Evolutionary conservation across 176 grass and related monocot genomes (phyloP).

Genomic region (Oryza longistaminata): DNA sequence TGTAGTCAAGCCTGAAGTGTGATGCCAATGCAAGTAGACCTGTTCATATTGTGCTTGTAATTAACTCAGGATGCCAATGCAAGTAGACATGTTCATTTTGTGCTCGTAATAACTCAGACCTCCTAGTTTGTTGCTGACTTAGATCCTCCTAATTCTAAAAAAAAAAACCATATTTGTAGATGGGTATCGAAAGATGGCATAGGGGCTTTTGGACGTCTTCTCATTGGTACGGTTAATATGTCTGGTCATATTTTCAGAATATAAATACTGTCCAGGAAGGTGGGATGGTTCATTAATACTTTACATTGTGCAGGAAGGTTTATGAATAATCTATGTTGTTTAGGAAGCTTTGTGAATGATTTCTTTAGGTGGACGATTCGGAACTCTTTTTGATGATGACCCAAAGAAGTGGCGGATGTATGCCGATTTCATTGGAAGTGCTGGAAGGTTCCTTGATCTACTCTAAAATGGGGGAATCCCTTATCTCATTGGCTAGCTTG

Average conservation of each 20-base stretch:
- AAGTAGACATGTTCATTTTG: constrained; percentile 1
- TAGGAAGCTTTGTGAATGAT: constrained; percentile 26
- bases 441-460: constrained; percentile 67
- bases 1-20: neutral
- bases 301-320: neutral
- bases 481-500: too few species aligned
- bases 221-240: constrained; percentile 68
- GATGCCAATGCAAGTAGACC: neutral
- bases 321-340: neutral
- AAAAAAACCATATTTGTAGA: constrained; percentile 43
- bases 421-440: constrained; percentile 94
- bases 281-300: constrained; percentile 17
- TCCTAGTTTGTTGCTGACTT: constrained; percentile 17
- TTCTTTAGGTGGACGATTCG: constrained; percentile 78
- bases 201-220: constrained; percentile 80
- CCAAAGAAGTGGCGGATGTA: constrained; percentile 99
- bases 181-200: constrained; percentile 98
- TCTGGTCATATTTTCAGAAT: constrained; percentile 11
- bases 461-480: neutral
- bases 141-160: neutral
- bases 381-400: constrained; percentile 90
- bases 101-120: neutral
- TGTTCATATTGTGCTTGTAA: constrained; percentile 3
- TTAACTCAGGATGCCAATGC: constrained; percentile 8
- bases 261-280: neutral